A percentile compares a stretch with the other conserved stretches of the same genome.
Conservation (phyloP, 2,329 filamentous ascomycete species). For the Trichoderma citrinoviride region DNA sequence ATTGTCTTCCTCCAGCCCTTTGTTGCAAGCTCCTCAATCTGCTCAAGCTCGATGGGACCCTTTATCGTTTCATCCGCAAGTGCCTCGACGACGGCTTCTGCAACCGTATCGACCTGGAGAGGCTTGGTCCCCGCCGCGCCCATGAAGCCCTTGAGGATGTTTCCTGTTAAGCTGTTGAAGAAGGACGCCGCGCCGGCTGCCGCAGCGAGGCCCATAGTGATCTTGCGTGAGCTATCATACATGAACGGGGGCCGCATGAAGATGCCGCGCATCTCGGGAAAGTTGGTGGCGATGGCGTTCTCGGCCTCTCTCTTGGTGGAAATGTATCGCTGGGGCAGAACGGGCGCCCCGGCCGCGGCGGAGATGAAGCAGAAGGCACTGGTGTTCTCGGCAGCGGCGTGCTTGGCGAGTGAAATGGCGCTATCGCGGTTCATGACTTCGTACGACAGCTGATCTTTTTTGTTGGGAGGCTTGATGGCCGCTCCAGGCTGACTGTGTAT, state of each 20-base stretch:
- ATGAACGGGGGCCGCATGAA: slow-evolving; percentile 86
- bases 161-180: slow-evolving; percentile 75
- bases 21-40: slow-evolving; percentile 78
- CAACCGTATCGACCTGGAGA: slow-evolving; percentile 80
- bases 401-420: slow-evolving; percentile 78
- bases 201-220: slow-evolving; percentile 83
- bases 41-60: slow-evolving; percentile 72
- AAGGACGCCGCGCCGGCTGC: slow-evolving; percentile 70
- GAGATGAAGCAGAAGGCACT: slow-evolving; percentile 82
- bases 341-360: slow-evolving; percentile 78
- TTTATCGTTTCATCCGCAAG: slow-evolving; percentile 69
- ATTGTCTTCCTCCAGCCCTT: slow-evolving; percentile 88
- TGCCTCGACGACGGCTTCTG: slow-evolving; percentile 85
- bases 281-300: slow-evolving; percentile 65
- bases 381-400: slow-evolving; percentile 63
- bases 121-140: slow-evolving; percentile 84
- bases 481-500: slow-evolving; percentile 59
- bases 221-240: slow-evolving; percentile 76
- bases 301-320: slow-evolving; percentile 91
- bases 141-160: slow-evolving; percentile 71
- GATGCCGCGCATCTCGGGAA: slow-evolving; percentile 72
- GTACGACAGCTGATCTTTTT: slow-evolving; percentile 80
- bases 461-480: slow-evolving; percentile 63
- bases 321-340: slow-evolving; percentile 83
- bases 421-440: slow-evolving; percentile 95